Evolutionary conservation across 768 basidiomycete genomes (phyloP).

Genomic region (Pilatotrama ljubarskyi): DNA sequence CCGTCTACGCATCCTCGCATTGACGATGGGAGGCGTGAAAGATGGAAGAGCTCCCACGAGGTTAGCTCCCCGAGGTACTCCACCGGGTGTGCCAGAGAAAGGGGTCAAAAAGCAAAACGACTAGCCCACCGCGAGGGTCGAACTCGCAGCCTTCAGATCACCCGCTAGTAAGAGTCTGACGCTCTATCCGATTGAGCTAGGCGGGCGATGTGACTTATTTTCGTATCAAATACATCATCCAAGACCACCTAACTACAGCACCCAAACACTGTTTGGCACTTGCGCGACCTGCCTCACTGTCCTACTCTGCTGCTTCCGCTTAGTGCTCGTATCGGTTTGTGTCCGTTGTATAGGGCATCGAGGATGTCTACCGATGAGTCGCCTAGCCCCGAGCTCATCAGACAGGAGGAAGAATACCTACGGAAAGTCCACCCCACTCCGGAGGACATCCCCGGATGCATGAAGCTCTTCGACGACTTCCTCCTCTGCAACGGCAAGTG

Average conservation of each 20-base stretch:
- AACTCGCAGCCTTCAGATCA: slow-evolving; percentile 64
- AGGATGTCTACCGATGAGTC: slow-evolving; percentile 35
- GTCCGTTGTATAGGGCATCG: neutral
- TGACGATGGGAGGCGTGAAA: no score
- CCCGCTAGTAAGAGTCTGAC: slow-evolving; percentile 54
- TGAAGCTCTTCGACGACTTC: slow-evolving; percentile 72
- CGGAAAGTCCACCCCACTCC: slow-evolving; percentile 66
- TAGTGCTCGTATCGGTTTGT: no score
- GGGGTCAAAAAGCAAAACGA: neutral
- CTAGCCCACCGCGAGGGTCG: slow-evolving; percentile 65
- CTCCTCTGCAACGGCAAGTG: slow-evolving; percentile 65
- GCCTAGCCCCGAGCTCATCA: slow-evolving; percentile 48
- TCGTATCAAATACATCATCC: no score
- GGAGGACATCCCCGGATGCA: slow-evolving; percentile 82
- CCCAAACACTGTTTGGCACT: no score
- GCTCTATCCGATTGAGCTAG: slow-evolving; percentile 38
- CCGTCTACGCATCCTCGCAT: no score
- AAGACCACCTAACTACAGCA: no score
- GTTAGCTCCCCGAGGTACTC: no score
- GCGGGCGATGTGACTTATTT: neutral
- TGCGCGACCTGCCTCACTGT: no score
- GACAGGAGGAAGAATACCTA: slow-evolving; percentile 70
- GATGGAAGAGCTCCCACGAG: no score
- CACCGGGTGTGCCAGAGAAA: no score
- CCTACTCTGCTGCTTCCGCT: no score